Base-by-base conservation (phyloP, 768 basidiomycete genomes). In the Neoboletus subvelutipes region DNA sequence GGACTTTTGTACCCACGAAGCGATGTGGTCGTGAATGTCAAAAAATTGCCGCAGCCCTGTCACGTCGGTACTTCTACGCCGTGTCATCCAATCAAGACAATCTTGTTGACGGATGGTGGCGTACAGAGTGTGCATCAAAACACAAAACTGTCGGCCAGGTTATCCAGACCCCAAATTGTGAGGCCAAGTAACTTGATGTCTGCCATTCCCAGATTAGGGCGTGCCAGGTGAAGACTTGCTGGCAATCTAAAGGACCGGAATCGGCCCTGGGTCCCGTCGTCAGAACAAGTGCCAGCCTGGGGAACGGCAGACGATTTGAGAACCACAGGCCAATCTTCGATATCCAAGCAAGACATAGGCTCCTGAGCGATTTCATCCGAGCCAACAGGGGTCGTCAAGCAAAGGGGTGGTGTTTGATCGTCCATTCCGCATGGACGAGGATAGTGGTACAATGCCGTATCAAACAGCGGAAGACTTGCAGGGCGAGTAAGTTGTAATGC, bases 111-210 rank as follows among this genome's bases (percentile, higher is more conserved):
- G 81, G 54, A 94, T 83, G 66, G 83, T 84, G 57, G 76, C 72
- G 70, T 94, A 96, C 7, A 86, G 76, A 37, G 78, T 73, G 54
- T 80, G 83, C 68, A 95, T 91, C 58, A 85, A 76, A 45, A 94
- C 73, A n/a, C 87, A 85, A 43, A 96, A 76, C 64, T 95, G 92
- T 42, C 84, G 0, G 92, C 92, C 34, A 96, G 65, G 54, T 87
- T 83, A 22, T 79, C 66, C 2, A 90, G 79, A 62, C 90, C 85
- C 56, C 89, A 76, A 61, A 43, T 36, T 17, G 83, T 81, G 13
- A 83, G 67, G 18, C 41, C 41, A 10, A 54, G n/a, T 8, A 29
- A 29, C 17, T 39, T 45, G 33, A 33, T n/a, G 34, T 57, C 15
- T 33, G 50, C 31, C 48, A 20, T 28, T 10, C 8, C 28, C 24